Conservation (phyloP, 768 basidiomycete genomes). For the Obba rivulosa region DNA sequence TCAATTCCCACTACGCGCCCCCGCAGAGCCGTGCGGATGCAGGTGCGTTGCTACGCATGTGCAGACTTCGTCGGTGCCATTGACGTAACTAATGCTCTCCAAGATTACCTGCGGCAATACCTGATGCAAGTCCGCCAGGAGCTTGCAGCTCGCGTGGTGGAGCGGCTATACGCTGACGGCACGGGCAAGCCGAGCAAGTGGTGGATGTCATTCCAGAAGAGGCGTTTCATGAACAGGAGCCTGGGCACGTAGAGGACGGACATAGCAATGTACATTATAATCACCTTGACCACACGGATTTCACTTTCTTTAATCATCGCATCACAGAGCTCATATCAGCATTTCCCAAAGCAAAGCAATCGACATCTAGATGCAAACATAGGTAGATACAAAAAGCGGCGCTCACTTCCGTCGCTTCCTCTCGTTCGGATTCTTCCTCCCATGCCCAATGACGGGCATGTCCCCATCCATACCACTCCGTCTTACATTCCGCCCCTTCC, state of each 20-base stretch:
- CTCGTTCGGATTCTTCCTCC: conserved; percentile 88
- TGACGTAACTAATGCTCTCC: neutral
- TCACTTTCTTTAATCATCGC: conserved; percentile 9
- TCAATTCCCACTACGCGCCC: conserved; percentile 88
- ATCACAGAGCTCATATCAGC: conserved; percentile 14
- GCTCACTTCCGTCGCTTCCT: conserved; percentile 49
- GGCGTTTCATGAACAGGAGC: conserved; percentile 92
- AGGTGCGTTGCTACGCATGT: conserved; percentile 45
- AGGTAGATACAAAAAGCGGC: neutral
- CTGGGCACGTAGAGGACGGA: conserved; percentile 49
- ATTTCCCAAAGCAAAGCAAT: conserved; percentile 3
- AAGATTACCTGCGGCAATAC: conserved; percentile 89
- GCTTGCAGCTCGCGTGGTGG: conserved; percentile 78
- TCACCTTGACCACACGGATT: no score
- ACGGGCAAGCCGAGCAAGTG: conserved; percentile 96
- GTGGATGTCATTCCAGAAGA: conserved; percentile 99
- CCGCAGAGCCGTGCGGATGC: conserved; percentile 74
- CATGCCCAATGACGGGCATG: conserved; percentile 83
- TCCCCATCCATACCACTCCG: conserved; percentile 51
- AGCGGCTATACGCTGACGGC: conserved; percentile 88
- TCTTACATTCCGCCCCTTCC: conserved; percentile 60
- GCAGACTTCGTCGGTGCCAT: neutral
- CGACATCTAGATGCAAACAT: neutral
- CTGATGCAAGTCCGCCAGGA: conserved; percentile 92
- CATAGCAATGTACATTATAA: conserved; percentile 11